Evolutionary conservation across 2,329 filamentous ascomycete genomes (phyloP).

Genomic region (Phaeophleospora eucalypticola): DNA sequence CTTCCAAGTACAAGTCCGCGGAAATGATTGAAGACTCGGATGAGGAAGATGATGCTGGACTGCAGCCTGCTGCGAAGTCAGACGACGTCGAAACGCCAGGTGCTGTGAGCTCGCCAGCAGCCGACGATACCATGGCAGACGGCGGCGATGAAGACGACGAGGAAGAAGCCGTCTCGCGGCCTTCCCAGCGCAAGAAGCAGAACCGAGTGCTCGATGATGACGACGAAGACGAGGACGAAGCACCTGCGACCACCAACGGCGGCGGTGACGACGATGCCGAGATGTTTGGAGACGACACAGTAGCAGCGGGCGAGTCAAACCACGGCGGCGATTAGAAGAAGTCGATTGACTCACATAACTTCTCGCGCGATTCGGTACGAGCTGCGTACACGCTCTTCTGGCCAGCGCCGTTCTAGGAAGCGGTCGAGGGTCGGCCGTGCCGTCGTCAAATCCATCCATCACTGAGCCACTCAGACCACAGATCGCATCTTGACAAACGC

Average conservation of each 20-base stretch:
- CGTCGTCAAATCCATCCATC: no score
- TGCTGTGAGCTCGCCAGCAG: conserved; percentile 12
- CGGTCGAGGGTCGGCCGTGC: no score
- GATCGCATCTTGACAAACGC: no score
- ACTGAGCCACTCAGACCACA: no score
- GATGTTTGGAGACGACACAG: conserved; percentile 10
- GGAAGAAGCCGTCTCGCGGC: conserved; percentile 18
- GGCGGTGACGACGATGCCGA: conserved; percentile 2
- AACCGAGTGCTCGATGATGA: conserved; percentile 33
- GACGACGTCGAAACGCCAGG: conserved; percentile 25
- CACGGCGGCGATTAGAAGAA: conserved; percentile 15
- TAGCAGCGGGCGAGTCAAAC: conserved; percentile 16
- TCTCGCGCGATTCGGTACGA: not conserved
- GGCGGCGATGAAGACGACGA: conserved; percentile 28
- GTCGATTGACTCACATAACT: not conserved
- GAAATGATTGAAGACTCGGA: conserved; percentile 80
- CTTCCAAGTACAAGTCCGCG: conserved; percentile 73
- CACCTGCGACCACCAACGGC: conserved; percentile 9
- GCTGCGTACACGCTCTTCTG: not conserved
- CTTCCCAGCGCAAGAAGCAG: conserved; percentile 22
- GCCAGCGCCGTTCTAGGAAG: no score
- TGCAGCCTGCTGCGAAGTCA: conserved; percentile 26
- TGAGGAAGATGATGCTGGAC: conserved; percentile 46
- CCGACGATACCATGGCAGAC: conserved; percentile 22
- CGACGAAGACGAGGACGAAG: conserved; percentile 34